Evolutionary conservation across 305 asterid species (phyloP), one percentile per base, ranked within the genome.

Genomic region (Ajuga reptans): DNA sequence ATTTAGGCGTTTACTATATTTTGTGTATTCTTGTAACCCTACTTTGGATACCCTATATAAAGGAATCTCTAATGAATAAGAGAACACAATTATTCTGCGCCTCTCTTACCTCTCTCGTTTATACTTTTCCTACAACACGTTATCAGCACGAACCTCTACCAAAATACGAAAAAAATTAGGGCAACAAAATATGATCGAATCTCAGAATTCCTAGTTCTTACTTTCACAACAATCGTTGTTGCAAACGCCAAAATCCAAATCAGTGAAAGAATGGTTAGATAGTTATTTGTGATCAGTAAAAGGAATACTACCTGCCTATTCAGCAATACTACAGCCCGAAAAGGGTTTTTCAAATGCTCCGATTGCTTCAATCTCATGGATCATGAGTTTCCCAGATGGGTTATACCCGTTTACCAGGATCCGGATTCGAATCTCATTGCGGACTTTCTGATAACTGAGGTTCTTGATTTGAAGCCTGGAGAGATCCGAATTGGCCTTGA

Each of bases 321-420:
- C 5, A 72, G 72, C 11, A 86, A 77, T n/a, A 10, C 51, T 12
- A 10, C 51, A 0, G 63, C 81, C 0, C 51, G 15, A 1, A 86
- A 86, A 70, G 95, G 92, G 9, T 84, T 86, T 81, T 81, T 80
- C 77, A 85, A 85, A 46, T 88, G 90, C 9, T 71, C 79, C 0
- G 87, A 78, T 53, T 88, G 95, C 9, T 88, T 88, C 87, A 78
- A 84, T 73, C 87, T 85, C 0, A 37, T 62, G 8, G 72, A 66
- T 43, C 95, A 88, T 15, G 92, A 86, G 62, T 11, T 21, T 3
- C 86, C 86, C 0, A 75, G 90, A 69, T 86, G 92, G 95, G 47
- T 85, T 11, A 6, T 31, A 6, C 86, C 81, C 8, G 45, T n/a
- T 5, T 78, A 69, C 62, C 84, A 75, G 21, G 78, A 77, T 46